Percentiles rank a stretch among this genome's conserved stretches.
These are phyloP conservation scores for Malassezia dermatis DNA, from an alignment of 1,284 basidiomycete genomes.

Conservation along the genomic window DNA sequence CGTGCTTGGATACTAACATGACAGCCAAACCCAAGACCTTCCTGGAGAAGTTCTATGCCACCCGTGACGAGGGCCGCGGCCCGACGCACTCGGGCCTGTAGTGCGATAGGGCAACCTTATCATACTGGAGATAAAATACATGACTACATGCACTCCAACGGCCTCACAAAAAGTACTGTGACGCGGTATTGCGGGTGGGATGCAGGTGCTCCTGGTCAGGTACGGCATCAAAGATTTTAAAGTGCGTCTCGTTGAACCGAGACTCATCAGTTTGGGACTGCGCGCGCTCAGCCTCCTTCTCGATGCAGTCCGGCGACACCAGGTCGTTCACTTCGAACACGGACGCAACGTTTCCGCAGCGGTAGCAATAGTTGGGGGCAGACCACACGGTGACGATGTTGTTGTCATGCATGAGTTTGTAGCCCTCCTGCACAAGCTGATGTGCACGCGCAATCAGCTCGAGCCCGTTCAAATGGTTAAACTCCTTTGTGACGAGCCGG, in stretches of 20 bases:
- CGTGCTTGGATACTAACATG: conserved; percentile 16
- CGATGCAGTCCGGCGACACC: conserved; percentile 4
- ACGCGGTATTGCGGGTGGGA: conserved; percentile 19
- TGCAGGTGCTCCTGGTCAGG: conserved; percentile 30
- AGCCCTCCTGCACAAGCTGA: conserved; percentile 67
- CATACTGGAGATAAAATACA: conserved; percentile 9
- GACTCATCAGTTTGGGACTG: conserved; percentile 22
- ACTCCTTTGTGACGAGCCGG: conserved; percentile 74
- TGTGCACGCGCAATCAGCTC: conserved; percentile 80
- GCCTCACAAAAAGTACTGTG: conserved; percentile 28
- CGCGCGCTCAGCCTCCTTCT: conserved; percentile 8
- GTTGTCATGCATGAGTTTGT: conserved; percentile 36
- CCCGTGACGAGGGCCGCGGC: conserved; percentile 43
- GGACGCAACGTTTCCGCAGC: conserved; percentile 47
- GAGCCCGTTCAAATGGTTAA: conserved; percentile 80
- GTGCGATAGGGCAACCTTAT: background rate
- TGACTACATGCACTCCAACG: conserved; percentile 3
- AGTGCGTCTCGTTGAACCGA: conserved; percentile 41
- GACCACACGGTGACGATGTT: conserved; percentile 36
- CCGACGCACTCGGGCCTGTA: conserved; percentile 19
- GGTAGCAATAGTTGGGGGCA: conserved; percentile 36
- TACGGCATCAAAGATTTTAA: conserved; percentile 50
- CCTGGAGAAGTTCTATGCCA: conserved; percentile 70
- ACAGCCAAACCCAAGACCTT: conserved; percentile 56
- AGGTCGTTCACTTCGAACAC: conserved; percentile 44